Evolutionary conservation across 2,329 filamentous ascomycete species (phyloP).

Genomic region (Leptographium flavum): DNA sequence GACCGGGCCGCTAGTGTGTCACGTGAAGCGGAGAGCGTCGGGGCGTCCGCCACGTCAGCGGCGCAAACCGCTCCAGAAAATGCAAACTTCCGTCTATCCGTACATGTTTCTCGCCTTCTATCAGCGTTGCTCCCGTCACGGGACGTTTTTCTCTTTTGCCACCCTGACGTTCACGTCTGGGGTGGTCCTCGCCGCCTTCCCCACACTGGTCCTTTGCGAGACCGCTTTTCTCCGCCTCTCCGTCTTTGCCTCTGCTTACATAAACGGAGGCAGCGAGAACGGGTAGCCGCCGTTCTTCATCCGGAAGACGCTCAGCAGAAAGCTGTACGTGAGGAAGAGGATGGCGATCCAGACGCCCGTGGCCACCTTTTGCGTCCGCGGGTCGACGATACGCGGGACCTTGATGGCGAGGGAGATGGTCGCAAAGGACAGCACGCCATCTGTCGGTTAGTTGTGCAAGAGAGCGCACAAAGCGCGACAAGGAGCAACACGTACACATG

Average conservation of each 20-base stretch:
- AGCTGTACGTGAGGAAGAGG: slow-evolving; percentile 78
- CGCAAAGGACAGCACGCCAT: slow-evolving; percentile 70
- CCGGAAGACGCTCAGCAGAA: slow-evolving; percentile 85
- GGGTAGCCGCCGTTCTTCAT: slow-evolving; percentile 92
- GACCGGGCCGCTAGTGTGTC: no score
- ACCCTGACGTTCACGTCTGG: no score
- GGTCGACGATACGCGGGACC: slow-evolving; percentile 73
- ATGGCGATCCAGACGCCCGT: slow-evolving; percentile 67
- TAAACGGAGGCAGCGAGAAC: slow-evolving; percentile 85
- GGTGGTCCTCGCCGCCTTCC: no score
- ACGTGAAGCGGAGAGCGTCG: no score
- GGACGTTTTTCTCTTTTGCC: no score
- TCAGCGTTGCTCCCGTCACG: no score
- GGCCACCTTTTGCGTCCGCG: slow-evolving; percentile 63
- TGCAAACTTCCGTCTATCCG: neutral
- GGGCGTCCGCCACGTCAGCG: no score
- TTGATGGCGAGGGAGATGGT: slow-evolving; percentile 85
- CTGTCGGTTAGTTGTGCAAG: slow-evolving; percentile 13
- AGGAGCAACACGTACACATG: slow-evolving; percentile 51
- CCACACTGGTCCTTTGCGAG: no score
- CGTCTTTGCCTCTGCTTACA: slow-evolving; percentile 22
- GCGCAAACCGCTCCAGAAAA: no score
- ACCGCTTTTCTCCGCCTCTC: neutral
- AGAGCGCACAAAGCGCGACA: neutral
- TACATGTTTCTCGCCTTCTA: neutral